Evolutionary conservation across 129 eudicot genomes (phyloP).

Genomic region (Arctium lappa): DNA sequence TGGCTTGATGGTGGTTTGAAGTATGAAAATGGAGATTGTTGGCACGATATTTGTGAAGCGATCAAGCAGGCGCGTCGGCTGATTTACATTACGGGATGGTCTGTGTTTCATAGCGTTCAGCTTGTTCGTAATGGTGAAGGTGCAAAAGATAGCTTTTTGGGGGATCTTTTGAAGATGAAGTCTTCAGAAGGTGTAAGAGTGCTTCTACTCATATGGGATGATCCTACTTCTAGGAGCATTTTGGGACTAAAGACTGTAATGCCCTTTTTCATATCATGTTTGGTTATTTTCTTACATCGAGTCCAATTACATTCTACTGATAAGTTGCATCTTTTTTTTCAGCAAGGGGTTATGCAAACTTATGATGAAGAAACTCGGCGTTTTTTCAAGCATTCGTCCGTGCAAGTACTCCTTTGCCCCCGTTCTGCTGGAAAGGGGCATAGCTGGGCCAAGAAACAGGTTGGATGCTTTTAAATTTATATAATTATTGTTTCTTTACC

Average conservation of each 20-base stretch:
- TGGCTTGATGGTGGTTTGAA: constrained; percentile 32
- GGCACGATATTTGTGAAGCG: constrained; percentile 42
- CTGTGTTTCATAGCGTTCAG: constrained; percentile 32
- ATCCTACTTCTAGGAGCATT: constrained; percentile 41
- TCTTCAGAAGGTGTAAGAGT: constrained; percentile 50
- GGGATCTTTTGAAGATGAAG: constrained; percentile 40
- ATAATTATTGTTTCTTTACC: not conserved
- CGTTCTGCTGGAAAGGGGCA: constrained; percentile 80
- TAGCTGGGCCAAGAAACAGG: constrained; percentile 92
- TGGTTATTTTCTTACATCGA: not conserved
- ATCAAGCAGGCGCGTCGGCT: constrained; percentile 33
- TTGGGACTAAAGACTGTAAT: constrained; percentile 39
- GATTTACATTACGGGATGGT: constrained; percentile 50
- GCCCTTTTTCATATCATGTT: not conserved
- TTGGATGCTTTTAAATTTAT: constrained; percentile 11
- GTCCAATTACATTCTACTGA: not conserved
- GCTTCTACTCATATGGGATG: constrained; percentile 44
- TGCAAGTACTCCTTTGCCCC: constrained; percentile 76
- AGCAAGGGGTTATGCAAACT: constrained; percentile 86
- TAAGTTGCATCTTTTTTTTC: not conserved
- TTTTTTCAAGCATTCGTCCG: constrained; percentile 85
- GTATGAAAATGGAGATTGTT: constrained; percentile 38
- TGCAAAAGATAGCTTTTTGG: constrained; percentile 26
- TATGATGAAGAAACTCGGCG: constrained; percentile 78
- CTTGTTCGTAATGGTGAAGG: constrained; percentile 39